Evolutionary conservation across 2,329 filamentous ascomycete genomes (phyloP).

Genomic region (Fusarium anthophilum): DNA sequence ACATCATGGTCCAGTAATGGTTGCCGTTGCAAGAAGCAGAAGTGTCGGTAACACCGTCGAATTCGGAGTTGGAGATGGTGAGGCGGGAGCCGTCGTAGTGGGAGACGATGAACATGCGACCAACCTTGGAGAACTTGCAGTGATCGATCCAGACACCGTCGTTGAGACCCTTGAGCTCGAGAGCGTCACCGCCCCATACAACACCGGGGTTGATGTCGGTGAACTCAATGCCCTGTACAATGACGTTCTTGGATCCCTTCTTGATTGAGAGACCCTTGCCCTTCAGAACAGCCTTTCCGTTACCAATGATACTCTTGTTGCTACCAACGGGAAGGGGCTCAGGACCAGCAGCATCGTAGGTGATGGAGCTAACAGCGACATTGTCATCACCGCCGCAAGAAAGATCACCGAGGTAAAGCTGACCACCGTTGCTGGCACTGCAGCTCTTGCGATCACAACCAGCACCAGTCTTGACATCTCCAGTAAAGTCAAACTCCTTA

Average conservation of each 20-base stretch:
- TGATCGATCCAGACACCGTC: constrained; percentile 47
- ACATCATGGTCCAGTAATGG: constrained; percentile 48
- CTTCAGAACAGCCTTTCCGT: constrained; percentile 41
- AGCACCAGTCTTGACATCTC: constrained; percentile 32
- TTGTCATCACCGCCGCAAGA: constrained; percentile 41
- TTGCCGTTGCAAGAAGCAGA: constrained; percentile 45
- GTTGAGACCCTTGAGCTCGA: constrained; percentile 49
- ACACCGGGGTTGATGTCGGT: constrained; percentile 53
- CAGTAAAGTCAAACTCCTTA: constrained; percentile 43
- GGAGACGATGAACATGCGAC: constrained; percentile 52
- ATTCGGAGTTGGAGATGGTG: constrained; percentile 52
- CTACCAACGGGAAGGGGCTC: constrained; percentile 38
- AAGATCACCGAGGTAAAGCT: constrained; percentile 42
- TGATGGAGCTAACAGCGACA: constrained; percentile 38
- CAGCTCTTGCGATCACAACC: constrained; percentile 45
- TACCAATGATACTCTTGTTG: constrained; percentile 44
- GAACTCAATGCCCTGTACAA: constrained; percentile 60
- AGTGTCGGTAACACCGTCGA: constrained; percentile 48
- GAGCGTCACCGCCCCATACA: constrained; percentile 47
- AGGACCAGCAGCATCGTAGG: constrained; percentile 42
- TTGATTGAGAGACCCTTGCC: constrained; percentile 57
- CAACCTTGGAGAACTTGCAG: constrained; percentile 52
- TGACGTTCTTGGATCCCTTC: constrained; percentile 57
- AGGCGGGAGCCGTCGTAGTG: constrained; percentile 47
- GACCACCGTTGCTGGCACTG: constrained; percentile 41